These are phyloP conservation scores for Scutellaria galericulata DNA, from an alignment of 257 asterid species.

Conservation along the genomic window DNA sequence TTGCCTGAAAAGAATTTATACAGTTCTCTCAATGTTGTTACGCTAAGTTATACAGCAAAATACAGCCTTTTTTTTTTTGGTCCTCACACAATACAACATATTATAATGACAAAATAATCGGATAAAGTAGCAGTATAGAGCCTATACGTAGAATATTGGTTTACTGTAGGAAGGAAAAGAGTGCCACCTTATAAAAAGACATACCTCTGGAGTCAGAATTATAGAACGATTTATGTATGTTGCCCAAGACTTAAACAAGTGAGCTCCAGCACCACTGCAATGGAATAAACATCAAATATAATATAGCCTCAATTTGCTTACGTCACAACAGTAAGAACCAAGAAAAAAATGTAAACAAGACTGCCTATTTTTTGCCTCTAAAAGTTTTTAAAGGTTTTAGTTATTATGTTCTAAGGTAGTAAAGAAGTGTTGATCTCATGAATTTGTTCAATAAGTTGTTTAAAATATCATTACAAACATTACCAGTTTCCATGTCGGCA, in stretches of 20 bases:
- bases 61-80: background rate
- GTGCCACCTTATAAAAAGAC: background rate
- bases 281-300: constrained; percentile 31
- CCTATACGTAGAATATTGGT: background rate
- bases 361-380: background rate
- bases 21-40: background rate
- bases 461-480: background rate
- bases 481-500: constrained; percentile 8
- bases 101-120: constrained; percentile 4
- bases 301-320: constrained; percentile 13
- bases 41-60: constrained; percentile 10
- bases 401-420: background rate
- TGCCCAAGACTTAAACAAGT: constrained; percentile 95
- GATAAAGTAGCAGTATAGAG: constrained; percentile 18
- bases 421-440: constrained; percentile 5
- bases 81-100: background rate
- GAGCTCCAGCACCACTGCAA: constrained; percentile 99
- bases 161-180: constrained; percentile 1
- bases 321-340: constrained; percentile 9
- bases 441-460: background rate
- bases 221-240: constrained; percentile 83
- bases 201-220: constrained; percentile 96
- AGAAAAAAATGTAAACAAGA: background rate
- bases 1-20: background rate
- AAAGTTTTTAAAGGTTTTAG: background rate